Base-by-base conservation (phyloP, 345 rosid species). In the Gossypium stocksii region DNA sequence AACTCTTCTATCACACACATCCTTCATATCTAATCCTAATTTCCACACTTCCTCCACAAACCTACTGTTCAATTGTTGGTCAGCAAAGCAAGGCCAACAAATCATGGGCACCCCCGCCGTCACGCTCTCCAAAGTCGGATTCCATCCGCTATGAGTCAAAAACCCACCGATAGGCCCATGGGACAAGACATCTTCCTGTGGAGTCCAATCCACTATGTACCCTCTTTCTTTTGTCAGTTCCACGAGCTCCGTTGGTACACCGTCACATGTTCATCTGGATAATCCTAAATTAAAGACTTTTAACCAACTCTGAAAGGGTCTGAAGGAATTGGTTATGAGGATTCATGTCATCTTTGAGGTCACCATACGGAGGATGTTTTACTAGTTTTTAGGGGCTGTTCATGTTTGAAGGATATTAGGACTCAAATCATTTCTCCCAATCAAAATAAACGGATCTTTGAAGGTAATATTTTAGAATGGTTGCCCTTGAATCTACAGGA, bases 61-160 rank as follows among this genome's bases (percentile, higher is more conserved):
- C 75, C 95, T 82, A 10, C 90, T 85, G 44, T 91, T 93, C 61
- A 86, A n/a, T 48, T 78, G 79, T 71, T 91, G 95, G 25, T 91
- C 98, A 54, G 80, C 86, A 15, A 80, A 78, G 57, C 59, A 83
- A 22, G 97, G 93, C 89, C 91, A 89, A 34, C 96, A 87, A 23
- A 58, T 56, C 60, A 56, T 56, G 9, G 60, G 61, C 64, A 89
- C 89, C 0, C 93, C 91, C 0, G 82, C 85, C 0, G 74, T 78
- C 0, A 89, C 66, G 62, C 93, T 87, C 80, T 93, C 98, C 77
- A 91, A 8, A 0, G 89, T 91, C 0, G 97, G 91, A 79, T 91
- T 91, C 97, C 97, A 89, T 11, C 96, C 93, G 52, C 85, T 83
- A 17, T 88, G 96, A 1, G 94, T 90, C 57, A 88, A 73, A 54